Evolutionary conservation across 805 yeast genomes (phyloP), one percentile per base, ranked within the genome.

Genomic region (Pichia exigua): DNA sequence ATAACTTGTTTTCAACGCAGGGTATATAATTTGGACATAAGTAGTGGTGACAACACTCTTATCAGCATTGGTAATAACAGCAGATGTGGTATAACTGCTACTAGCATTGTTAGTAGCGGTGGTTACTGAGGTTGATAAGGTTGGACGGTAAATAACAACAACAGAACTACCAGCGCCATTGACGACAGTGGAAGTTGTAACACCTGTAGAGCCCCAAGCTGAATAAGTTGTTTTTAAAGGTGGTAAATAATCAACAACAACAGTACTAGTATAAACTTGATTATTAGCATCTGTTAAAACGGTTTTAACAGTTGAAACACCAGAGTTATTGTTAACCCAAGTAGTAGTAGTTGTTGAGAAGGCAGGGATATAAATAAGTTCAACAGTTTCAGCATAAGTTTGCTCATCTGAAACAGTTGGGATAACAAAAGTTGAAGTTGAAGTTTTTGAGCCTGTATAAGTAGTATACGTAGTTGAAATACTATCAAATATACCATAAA

Each of bases 121-220:
- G 17, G 39, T 17, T 4, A n/a, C 17, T 3, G 39, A n/a, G 5
- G 43, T 39, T 8, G 28, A n/a, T 20, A 20, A 24, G 9, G 21
- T 11, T 9, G 52, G 52, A 41, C 46, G 46, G 17, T 50, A 35
- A 35, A 45, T 35, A 50, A 41, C 26, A 39, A 50, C 44, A 18
- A 28, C 32, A 8, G 47, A 13, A 21, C 26, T 42, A 27, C 13
- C 21, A 4, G 22, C 41, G 7, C 17, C 26, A 32, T 42, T 42
- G 11, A 45, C 45, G 3, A 24, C 26, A 18, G 40, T 30, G 18
- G 47, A 39, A n/a, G 46, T 46, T 4, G 44, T 20, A 24, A 9
- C n/a, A 24, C 10, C 26, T 3, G 40, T 11, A 4, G 42, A 21
- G 12, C n/a, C 42, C 46, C 54, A 45, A 30, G 21, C 21, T 27